Base-by-base conservation (phyloP, 2,329 filamentous ascomycete species). In the Gnomoniopsis smithogilvyi region DNA sequence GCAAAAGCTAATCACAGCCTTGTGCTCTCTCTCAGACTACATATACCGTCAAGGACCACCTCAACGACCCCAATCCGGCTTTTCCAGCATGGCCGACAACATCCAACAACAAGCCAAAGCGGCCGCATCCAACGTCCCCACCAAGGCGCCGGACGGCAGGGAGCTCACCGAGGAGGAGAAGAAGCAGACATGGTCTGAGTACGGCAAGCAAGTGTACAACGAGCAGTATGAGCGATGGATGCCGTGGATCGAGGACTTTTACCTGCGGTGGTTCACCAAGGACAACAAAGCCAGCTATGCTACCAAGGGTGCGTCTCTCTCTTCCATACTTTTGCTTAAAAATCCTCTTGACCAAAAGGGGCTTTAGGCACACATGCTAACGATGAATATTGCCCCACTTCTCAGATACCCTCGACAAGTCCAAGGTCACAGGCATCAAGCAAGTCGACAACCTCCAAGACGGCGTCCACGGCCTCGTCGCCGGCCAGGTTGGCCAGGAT, bases 211-310 rank as follows among this genome's bases (percentile, higher is more conserved):
- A 58, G 84, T 81, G 53, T 91, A 91, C 78, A 86, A 89, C 74
- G 74, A 82, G 56, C 85, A 91, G 71, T 91, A 91, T 73, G 87
- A 91, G 69, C 80, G 75, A 67, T 92, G 89, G 89, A 81, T 90
- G 70, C 89, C 89, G 1, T 91, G 89, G 88, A 76, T 91, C 58
- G 88, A 92, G 72, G 89, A 92, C 70, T 72, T 85, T 60, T 90
- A 90, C 70, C 80, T 92, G 30, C 78, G 80, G 54, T 91, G 84
- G 79, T 91, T 91, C 72, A 89, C 87, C 67, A 88, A 87, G 63
- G 87, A 91, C 69, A 92, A 92, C 79, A 91, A 92, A 74, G 83
- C 87, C 6, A 87, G 83, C 69, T 91, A 91, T 67, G 78, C 84
- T 6, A 80, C 87, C 1, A 90, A 88, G 73, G 81, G 88, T 90